These are phyloP conservation scores for Fonsecaea erecta DNA, from an alignment of 2,329 filamentous ascomycete species.

Conservation along the genomic window DNA sequence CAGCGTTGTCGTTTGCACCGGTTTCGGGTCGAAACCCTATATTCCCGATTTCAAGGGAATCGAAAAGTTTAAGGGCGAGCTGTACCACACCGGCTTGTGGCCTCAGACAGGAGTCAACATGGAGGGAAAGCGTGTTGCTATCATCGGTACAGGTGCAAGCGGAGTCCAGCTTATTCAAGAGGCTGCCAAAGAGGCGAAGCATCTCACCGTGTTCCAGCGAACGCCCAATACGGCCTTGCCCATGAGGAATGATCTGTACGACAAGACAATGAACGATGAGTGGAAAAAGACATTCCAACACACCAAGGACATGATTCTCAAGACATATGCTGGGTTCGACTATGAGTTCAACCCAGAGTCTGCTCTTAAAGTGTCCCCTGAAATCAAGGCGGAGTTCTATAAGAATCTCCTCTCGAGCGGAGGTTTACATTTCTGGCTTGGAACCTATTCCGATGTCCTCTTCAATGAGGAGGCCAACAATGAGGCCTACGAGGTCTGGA, in stretches of 20 bases:
- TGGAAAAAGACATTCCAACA: constrained; percentile 9
- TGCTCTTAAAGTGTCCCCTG: neutral
- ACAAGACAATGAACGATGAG: neutral
- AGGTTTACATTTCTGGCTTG: neutral
- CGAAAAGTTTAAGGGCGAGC: constrained; percentile 37
- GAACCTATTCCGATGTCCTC: neutral
- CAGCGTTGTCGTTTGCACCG: constrained; percentile 4
- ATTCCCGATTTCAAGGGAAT: constrained; percentile 40
- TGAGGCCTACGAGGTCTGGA: constrained; percentile 48
- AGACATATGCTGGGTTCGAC: constrained; percentile 10
- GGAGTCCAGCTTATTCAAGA: constrained; percentile 24
- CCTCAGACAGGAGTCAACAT: constrained; percentile 13
- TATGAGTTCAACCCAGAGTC: constrained; percentile 14
- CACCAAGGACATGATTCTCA: constrained; percentile 11
- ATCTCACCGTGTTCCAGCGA: constrained; percentile 41
- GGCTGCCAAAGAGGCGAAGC: constrained; percentile 47
- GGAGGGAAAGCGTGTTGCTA: constrained; percentile 20
- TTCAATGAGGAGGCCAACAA: constrained; percentile 1
- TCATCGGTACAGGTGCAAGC: constrained; percentile 26
- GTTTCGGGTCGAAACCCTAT: constrained; percentile 43
- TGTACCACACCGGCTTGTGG: constrained; percentile 40
- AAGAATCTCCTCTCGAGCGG: neutral
- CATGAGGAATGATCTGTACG: neutral
- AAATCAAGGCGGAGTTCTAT: neutral
- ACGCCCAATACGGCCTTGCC: constrained; percentile 42